phyloP scores from a whole-genome alignment of 164 flowering plant species.

The Litsea cubeba region DNA sequence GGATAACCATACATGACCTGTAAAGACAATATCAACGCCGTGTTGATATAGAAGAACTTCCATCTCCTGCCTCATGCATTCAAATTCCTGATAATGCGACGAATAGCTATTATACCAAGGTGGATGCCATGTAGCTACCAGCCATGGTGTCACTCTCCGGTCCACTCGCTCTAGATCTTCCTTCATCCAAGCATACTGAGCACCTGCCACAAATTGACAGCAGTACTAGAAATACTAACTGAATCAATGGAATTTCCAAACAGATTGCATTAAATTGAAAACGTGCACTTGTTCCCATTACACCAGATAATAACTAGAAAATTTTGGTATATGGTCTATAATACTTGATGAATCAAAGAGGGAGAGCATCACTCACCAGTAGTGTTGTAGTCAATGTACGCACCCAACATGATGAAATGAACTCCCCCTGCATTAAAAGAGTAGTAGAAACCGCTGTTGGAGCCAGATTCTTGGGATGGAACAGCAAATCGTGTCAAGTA shows the following conservation, averaged over 20 bases:
- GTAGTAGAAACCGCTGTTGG: constrained; percentile 67
- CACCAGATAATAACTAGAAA: too few species aligned
- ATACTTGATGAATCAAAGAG: not conserved
- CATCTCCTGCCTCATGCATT: constrained; percentile 95
- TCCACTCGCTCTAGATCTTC: constrained; percentile 49
- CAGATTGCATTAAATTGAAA: not conserved
- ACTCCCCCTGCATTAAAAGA: constrained; percentile 88
- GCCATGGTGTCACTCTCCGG: constrained; percentile 73
- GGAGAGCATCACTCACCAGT: constrained; percentile 41
- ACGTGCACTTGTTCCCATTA: not conserved
- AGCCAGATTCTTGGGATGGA: constrained; percentile 72
- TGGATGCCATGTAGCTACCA: constrained; percentile 92
- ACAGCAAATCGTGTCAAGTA: constrained; percentile 68
- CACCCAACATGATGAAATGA: constrained; percentile 87
- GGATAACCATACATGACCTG: constrained; percentile 60
- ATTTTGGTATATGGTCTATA: not conserved
- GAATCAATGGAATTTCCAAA: not conserved
- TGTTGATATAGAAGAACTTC: constrained; percentile 63
- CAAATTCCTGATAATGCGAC: constrained; percentile 93
- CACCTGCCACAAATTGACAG: constrained; percentile 30
- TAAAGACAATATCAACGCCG: constrained; percentile 71
- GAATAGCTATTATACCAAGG: constrained; percentile 96
- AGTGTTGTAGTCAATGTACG: constrained; percentile 69
- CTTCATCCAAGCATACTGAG: constrained; percentile 74
- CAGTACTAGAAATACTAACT: not conserved